Conservation (phyloP, 257 asterid genomes). For the Nicotiana benthamiana region DNA sequence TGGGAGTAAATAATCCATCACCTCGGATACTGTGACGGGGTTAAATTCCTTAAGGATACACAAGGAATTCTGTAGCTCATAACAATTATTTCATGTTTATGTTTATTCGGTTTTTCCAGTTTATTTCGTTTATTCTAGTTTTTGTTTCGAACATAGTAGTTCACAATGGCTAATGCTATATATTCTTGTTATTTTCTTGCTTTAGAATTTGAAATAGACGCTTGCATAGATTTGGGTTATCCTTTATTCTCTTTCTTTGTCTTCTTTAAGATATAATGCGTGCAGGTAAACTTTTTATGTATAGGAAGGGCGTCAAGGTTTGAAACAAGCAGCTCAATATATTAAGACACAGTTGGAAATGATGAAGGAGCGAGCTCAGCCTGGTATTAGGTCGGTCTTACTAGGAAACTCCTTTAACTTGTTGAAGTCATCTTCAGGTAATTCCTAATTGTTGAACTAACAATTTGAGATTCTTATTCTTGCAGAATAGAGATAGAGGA, state of each 20-base stretch:
- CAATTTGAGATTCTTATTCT: conserved; percentile 13
- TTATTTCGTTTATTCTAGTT: too few species aligned
- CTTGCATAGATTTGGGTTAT: background rate
- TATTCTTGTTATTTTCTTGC: background rate
- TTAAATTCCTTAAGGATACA: too few species aligned
- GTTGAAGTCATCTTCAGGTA: background rate
- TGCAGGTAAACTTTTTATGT: background rate
- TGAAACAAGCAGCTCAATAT: conserved; percentile 71
- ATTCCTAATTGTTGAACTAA: background rate
- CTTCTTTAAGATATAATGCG: background rate
- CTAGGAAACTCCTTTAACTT: background rate
- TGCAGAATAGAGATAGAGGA: conserved; percentile 91
- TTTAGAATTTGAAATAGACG: background rate
- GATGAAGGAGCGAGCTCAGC: conserved; percentile 75
- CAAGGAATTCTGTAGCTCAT: too few species aligned
- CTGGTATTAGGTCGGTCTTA: conserved; percentile 52
- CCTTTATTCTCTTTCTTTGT: background rate
- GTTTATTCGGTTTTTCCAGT: too few species aligned
- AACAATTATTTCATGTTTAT: too few species aligned
- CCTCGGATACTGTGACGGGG: too few species aligned
- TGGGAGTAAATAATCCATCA: too few species aligned
- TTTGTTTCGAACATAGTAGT: too few species aligned
- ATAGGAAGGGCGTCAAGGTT: conserved; percentile 84
- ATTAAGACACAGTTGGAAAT: conserved; percentile 63
- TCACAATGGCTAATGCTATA: background rate